Base-by-base conservation (phyloP, 495 filamentous ascomycete species). In the Rhizodiscina lignyota region DNA sequence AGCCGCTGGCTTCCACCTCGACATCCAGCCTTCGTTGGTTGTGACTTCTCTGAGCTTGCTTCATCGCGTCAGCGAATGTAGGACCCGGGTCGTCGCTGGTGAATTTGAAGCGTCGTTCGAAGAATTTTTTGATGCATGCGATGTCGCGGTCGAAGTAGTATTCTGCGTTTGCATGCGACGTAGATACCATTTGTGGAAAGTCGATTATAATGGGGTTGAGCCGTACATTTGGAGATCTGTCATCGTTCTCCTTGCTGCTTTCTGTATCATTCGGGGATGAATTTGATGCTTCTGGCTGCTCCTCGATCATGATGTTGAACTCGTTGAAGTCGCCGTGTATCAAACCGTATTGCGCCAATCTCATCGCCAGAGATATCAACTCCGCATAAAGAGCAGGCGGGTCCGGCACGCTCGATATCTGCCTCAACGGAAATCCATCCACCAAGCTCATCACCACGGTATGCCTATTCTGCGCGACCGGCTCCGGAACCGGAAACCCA, bases 241-340 rank as follows among this genome's bases (percentile, higher is more conserved):
- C 60, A 24, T 39, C 30, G 18, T 13, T 19, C 17, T 34, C 21
- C 20, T 20, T 10, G 23, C 15, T 32, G 18, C 21, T 3, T 15
- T 23, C 3, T 18, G 17, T 17, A 32, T 30, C n/a, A 34, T 31
- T 1, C 40, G 24, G 24, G 6, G 24, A 8, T 6, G 6, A 6
- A 6, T 13, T 13, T 27, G 24, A 27, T 8, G 24, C 13, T 8
- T 21, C 33, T 23, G 11, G 16, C 30, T 34, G 34, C 24, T 92
- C 85, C 43, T 84, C 75, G 55, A 96, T 75, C 15, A 99, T 64
- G 39, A 99, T 83, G 50, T 99, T 99, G 64, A 99, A 99, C 60
- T 96, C 91, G 61, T 99, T 99, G 62, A 93, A 96, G 53, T 99
- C 89, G 44, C 89, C 91, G 54, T 99, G 89, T 36, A 99, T 96